Evolutionary conservation across 23 red algal species (phyloP).

Genomic region (Gracilaria caudata): DNA sequence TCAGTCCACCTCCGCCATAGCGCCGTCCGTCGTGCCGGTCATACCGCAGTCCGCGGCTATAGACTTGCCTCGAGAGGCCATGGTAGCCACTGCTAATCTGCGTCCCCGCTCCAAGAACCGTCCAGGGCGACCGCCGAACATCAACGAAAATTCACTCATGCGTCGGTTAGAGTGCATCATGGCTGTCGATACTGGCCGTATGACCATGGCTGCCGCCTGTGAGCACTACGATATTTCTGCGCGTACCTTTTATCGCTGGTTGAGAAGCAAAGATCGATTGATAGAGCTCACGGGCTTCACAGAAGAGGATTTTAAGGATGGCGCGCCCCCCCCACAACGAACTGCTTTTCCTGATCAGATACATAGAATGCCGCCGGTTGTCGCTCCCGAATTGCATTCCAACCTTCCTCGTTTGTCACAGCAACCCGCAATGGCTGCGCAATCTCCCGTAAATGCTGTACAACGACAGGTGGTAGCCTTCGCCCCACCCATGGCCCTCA

Average conservation of each 20-base stretch:
- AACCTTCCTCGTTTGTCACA: slow-evolving; percentile 8
- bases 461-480: no score
- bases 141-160: slow-evolving; percentile 74
- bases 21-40: neutral
- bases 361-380: slow-evolving; percentile 19
- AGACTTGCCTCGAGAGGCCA: neutral
- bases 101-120: slow-evolving; percentile 18
- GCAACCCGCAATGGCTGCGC: slow-evolving; percentile 1
- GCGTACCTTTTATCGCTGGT: slow-evolving; percentile 72
- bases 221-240: slow-evolving; percentile 58
- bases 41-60: neutral
- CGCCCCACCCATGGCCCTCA: neutral
- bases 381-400: neutral
- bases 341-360: slow-evolving; percentile 20
- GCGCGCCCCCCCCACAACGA: slow-evolving; percentile 4
- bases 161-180: slow-evolving; percentile 66
- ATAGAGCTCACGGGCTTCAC: slow-evolving; percentile 59
- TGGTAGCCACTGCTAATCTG: neutral
- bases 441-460: neutral
- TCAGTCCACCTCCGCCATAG: neutral
- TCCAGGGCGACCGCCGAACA: slow-evolving; percentile 54
- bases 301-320: slow-evolving; percentile 49
- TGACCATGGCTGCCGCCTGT: slow-evolving; percentile 45
- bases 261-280: slow-evolving; percentile 45
- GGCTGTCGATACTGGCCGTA: slow-evolving; percentile 47